Evolutionary conservation across 495 filamentous ascomycete species (phyloP).

Genomic region (Penicillium taxi): DNA sequence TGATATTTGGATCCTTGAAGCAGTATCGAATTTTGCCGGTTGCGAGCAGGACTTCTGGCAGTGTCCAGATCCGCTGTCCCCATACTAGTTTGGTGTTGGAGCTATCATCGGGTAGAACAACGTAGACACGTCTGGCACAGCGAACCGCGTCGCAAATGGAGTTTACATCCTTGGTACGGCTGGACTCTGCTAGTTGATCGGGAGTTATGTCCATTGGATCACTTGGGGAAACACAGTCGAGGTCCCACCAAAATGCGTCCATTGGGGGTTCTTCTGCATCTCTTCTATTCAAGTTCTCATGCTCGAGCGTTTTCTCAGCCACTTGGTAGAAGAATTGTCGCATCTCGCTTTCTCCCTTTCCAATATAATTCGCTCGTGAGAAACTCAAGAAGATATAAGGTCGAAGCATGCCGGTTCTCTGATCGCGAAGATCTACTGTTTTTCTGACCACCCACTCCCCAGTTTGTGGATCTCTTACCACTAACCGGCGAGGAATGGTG

Average conservation of each 20-base stretch:
- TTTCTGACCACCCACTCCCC: conserved; percentile 3
- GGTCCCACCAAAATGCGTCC: conserved; percentile 9
- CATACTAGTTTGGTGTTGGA: conserved; percentile 1
- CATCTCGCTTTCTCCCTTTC: neutral
- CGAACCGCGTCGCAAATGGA: conserved; percentile 12
- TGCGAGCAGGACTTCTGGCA: conserved; percentile 10
- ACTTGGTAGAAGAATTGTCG: conserved; percentile 6
- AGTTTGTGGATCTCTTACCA: conserved; percentile 4
- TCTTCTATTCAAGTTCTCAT: conserved; percentile 1
- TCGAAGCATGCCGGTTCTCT: conserved; percentile 8
- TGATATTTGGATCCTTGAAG: neutral
- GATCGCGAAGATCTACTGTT: conserved; percentile 3
- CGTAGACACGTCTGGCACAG: conserved; percentile 8
- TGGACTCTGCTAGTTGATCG: neutral
- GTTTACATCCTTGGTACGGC: conserved; percentile 8
- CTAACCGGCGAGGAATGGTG: conserved; percentile 8
- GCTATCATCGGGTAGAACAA: conserved; percentile 4
- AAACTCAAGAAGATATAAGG: conserved; percentile 11
- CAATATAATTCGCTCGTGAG: conserved; percentile 8
- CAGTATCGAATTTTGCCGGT: conserved; percentile 11
- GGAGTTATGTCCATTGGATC: no score
- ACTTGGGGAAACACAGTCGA: conserved; percentile 7
- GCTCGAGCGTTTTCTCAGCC: neutral
- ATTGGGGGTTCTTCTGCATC: neutral
- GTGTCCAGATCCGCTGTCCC: conserved; percentile 10